Base-by-base conservation (phyloP, 2,329 filamentous ascomycete species). In the Trichoderma polysporum region DNA sequence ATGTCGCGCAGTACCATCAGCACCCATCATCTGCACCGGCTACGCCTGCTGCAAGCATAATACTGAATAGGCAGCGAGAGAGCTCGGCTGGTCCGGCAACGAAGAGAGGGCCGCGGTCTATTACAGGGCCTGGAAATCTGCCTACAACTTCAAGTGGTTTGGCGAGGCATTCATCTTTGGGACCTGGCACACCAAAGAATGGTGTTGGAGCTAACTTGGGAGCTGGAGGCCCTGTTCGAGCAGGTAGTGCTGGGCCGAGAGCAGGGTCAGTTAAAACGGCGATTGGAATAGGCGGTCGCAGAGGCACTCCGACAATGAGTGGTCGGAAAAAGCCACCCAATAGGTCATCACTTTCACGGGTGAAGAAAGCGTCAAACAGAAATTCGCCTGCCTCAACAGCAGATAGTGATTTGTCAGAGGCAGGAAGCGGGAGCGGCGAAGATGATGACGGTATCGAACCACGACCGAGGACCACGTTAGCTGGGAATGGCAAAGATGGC, bases 341-440 rank as follows among this genome's bases (percentile, higher is more conserved):
- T 70, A 90, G 90, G 72, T 89, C 87, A n/a, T 84, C 83, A 10
- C 78, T 90, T 3, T 88, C 86, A 27, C 84, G 87, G 33, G 84
- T 90, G 29, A 90, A 89, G 77, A 87, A 85, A 70, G 85, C 78
- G 17, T 79, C 79, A 50, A 82, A 80, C 53, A 86, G 88, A 74
- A 87, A 86, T 69, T 90, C 87, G 2, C 86, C 88, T 2, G 86
- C 86, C 4, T 88, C 87, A 4, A 86, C 85, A 6, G 86, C 84
- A 59, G 88, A 90, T 68, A 89, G 86, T 71, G 88, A 90, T 73
- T 81, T 90, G 47, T 90, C 87, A 0, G 88, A 90, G 61, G 87
- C 86, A 8, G 86, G 86, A 52, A 85, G 86, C 56, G 79, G 80
- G 61, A 84, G 85, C 72, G 82, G 81, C 59, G 80, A 85, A 58